phyloP scores from a whole-genome alignment of 2,329 filamentous ascomycete species.

The Talaromyces pinophilus region DNA sequence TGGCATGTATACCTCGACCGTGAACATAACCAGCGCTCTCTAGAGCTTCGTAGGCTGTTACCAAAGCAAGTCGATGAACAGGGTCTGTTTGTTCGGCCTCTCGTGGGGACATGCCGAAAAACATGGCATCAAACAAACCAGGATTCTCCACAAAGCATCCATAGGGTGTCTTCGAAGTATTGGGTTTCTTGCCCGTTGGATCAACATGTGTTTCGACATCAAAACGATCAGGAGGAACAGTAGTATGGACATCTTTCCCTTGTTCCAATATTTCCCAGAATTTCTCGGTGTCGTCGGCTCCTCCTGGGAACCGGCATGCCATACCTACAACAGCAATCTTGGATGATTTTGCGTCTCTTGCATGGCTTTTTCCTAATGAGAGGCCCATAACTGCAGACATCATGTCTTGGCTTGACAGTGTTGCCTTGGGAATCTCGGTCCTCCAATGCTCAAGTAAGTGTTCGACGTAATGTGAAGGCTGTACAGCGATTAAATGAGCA shows the following conservation, averaged over 20 bases:
- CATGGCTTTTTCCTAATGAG: background rate
- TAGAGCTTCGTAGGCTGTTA: constrained; percentile 75
- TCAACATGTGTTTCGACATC: constrained; percentile 71
- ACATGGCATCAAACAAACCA: constrained; percentile 4
- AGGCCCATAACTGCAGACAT: background rate
- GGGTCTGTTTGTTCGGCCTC: constrained; percentile 80
- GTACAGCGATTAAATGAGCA: too few relatives aligned
- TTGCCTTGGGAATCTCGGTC: background rate
- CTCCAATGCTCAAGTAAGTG: background rate
- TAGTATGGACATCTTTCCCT: constrained; percentile 41
- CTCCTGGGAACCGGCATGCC: constrained; percentile 72
- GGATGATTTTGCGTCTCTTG: background rate
- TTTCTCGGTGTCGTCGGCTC: constrained; percentile 59
- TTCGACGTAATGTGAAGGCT: background rate
- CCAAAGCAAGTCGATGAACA: constrained; percentile 73
- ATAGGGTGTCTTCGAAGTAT: constrained; percentile 74
- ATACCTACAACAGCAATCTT: constrained; percentile 78
- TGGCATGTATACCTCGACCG: constrained; percentile 36
- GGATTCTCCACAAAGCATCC: constrained; percentile 68
- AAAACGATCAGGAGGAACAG: constrained; percentile 60
- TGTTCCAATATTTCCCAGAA: constrained; percentile 73
- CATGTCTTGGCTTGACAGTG: background rate
- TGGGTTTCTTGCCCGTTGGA: constrained; percentile 69
- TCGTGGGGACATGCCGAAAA: constrained; percentile 39
- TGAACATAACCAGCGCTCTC: constrained; percentile 72